These are phyloP conservation scores for Sporobolomyces roseus DNA, from an alignment of 768 basidiomycete genomes.

Conservation along the genomic window DNA sequence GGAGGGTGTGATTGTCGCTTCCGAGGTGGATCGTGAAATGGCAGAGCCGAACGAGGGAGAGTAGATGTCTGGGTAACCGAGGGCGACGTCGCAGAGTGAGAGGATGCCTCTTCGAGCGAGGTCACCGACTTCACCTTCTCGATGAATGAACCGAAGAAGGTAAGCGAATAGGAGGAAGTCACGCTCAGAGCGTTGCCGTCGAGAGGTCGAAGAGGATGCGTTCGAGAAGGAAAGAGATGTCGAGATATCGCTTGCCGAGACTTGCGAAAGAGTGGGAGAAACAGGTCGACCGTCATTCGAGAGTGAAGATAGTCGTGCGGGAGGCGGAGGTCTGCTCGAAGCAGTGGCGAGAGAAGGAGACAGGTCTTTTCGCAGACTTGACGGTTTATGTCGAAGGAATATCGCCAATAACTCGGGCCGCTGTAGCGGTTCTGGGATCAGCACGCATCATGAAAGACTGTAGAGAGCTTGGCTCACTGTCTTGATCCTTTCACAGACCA, in stretches of 20 bases:
- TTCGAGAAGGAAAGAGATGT: slow-evolving; percentile 44
- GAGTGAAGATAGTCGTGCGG: slow-evolving; percentile 28
- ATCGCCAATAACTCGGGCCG: slow-evolving; percentile 88
- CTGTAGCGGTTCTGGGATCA: background rate
- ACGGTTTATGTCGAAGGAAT: slow-evolving; percentile 92
- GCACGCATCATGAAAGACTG: slow-evolving; percentile 31
- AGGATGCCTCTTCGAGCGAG: slow-evolving; percentile 85
- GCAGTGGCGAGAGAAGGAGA: slow-evolving; percentile 24
- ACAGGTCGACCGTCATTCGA: slow-evolving; percentile 29
- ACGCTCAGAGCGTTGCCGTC: slow-evolving; percentile 69
- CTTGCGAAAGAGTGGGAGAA: slow-evolving; percentile 62
- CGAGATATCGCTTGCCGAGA: slow-evolving; percentile 57
- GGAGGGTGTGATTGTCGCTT: slow-evolving; percentile 30
- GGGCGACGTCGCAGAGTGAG: slow-evolving; percentile 93
- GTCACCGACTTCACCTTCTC: slow-evolving; percentile 89
- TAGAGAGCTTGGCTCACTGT: slow-evolving; percentile 54
- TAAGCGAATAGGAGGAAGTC: slow-evolving; percentile 95
- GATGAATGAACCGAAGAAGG: slow-evolving; percentile 86
- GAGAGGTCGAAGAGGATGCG: slow-evolving; percentile 47
- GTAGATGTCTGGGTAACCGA: slow-evolving; percentile 49
- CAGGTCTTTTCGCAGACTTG: slow-evolving; percentile 53
- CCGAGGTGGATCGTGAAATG: slow-evolving; percentile 18
- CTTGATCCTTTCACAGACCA: slow-evolving; percentile 84
- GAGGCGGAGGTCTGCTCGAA: slow-evolving; percentile 33
- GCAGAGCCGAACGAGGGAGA: slow-evolving; percentile 13